Evolutionary conservation across 2,329 filamentous ascomycete species (phyloP), one percentile per base, ranked within the genome.

Genomic region (Nemania abortiva): DNA sequence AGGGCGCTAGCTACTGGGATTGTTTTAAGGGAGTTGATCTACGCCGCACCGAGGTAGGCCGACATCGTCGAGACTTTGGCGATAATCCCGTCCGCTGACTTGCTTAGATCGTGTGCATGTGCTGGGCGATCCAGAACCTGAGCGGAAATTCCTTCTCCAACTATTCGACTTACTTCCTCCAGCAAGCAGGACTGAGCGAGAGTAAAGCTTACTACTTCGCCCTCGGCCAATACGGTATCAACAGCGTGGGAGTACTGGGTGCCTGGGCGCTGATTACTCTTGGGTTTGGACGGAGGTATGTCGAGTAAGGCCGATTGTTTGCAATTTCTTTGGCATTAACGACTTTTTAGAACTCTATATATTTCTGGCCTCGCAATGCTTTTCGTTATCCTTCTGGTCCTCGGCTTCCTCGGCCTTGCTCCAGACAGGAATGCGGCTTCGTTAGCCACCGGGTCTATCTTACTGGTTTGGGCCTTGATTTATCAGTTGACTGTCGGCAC

Each of bases 401-500:
- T 97, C 79, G 94, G 94, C 15, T 96, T 97, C 84, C 85, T 96
- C 1, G 93, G 92, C 0, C 86, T 96, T 1, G 91, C 93, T 0
- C 89, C 91, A 0, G 85, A 93, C 74, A 84, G 87, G 6, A 77
- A 86, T 42, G 80, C 88, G 72, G 89, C 87, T 0, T 91, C 92
- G 3, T 83, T 95, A 66, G 93, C 93, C 0, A 96, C 93, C 0
- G 93, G 93, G n/a, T 88, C 88, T 68, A 92, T 97, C 81, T 95
- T 97, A 91, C 85, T 96, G 39, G 81, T 90, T 65, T 96, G 92
- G 92, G 91, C 94, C 0, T 83, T 96, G 54, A 88, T 91, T 75
- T 97, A 97, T 82, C 93, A 97, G 79, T 85, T 95, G 56, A 92
- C 93, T 0, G 94, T 97, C 57, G 94, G 94, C 47, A 96, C 94